Evolutionary conservation across 441 rosid species (phyloP), one percentile per base, ranked within the genome.

Genomic region (Daphne laureola): DNA sequence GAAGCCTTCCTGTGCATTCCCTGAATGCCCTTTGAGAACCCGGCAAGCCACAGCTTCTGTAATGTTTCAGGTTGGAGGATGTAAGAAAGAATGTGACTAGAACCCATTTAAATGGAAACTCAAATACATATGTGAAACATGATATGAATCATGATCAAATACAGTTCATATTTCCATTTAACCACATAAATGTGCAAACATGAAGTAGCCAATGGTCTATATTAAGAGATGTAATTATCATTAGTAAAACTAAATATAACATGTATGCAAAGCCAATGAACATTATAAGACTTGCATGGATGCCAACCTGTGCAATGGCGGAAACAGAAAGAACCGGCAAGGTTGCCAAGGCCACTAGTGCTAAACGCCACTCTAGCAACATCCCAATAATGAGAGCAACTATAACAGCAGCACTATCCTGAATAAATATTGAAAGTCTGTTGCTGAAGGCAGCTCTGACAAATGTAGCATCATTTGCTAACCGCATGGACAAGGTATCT

Each of bases 1-100:
- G 97, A 93, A 59, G 99, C 99, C 80, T 90, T 90, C 73, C 97
- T 72, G 67, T 93, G 99, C 99, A 93, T 90, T 81, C 90, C 96
- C 75, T 90, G 99, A 62, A 93, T 93, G 54, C 99, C 99, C 72
- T 82, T 80, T 5, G 99, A 93, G 71, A 93, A 93, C 66, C 99
- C 99, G 67, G 91, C 97, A 53, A 93, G 96, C 99, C 99, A 93
- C 72, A 90, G 61, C 76, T 93, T 93, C 99, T 93, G 89, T 75
- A 84, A 65, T 44, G 52, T 59, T 49, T 23, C 55, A 70, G 38
- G 11, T 31, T 31, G 38, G 38, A 5, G 38, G 9, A 6, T 31
- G 8, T 31, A 31, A 31, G 8, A 31, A 31, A 31, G 9, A 7
- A 31, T 5, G 38, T 31, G 1, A 9, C 4, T 31, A 31, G 9